Base-by-base conservation (phyloP, 345 rosid species). In the Alliaria petiolata region DNA sequence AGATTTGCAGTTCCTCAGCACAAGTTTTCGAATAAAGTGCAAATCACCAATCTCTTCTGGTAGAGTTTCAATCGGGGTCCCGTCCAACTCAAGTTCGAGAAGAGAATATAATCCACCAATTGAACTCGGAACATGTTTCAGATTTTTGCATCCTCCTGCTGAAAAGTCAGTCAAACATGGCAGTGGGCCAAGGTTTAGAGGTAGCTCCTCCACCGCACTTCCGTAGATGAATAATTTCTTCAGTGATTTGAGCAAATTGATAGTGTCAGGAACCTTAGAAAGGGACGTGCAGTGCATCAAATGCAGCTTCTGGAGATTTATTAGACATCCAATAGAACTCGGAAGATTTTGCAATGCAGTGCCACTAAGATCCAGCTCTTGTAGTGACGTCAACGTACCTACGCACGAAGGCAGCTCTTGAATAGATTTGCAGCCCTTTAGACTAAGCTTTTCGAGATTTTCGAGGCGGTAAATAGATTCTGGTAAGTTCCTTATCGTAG, bases 61-160 rank as follows among this genome's bases (percentile, higher is more conserved):
- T 42, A 76, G 67, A 55, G 64, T 3, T 47, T 42, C 26, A 30
- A 76, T 64, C 22, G 62, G 42, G 0, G 76, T 76, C 0, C 8
- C 6, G 40, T 64, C 56, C 47, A 76, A 34, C 71, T 57, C 13
- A 31, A 76, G 76, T 38, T 76, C 42, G 0, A 47, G 36, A 70
- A 76, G 80, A 70, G 71, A 46, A 10, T 63, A 16, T 39, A 70
- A 7, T 19, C 67, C 31, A 30, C 76, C 71, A 20, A 70, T 33
- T 12, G 80, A 76, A 64, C 49, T 34, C 0, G 80, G 76, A 4
- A 76, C 31, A 34, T 70, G 54, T 46, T 50, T 63, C 55, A 76
- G 40, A 16, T 4, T 5, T 2, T 57, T 39, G 59, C 76, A 70
- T 8, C 4, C n/a, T 50, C 67, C 76, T 8, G 62, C 76, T 30